These are phyloP conservation scores for Hyphopichia burtonii DNA, from an alignment of 1,139 yeast genomes.

Conservation along the genomic window DNA sequence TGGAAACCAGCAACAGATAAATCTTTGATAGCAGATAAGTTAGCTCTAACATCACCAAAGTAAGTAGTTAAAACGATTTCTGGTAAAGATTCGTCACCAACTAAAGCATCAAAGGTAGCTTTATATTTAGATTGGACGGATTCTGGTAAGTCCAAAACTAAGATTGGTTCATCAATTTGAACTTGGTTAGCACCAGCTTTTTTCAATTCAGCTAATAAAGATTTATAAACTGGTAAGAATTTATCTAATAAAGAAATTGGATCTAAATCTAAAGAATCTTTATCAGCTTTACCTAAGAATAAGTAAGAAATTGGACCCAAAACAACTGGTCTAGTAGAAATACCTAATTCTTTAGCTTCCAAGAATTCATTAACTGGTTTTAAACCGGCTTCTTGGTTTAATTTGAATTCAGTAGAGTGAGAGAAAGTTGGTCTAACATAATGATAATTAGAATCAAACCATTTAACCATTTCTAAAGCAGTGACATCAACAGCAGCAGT, in stretches of 20 bases:
- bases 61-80: constrained; percentile 83
- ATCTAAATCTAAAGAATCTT: constrained; percentile 92
- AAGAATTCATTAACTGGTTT: constrained; percentile 97
- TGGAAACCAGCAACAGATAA: constrained; percentile 95
- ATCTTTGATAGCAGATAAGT: constrained; percentile 82
- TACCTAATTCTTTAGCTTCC: constrained; percentile 95
- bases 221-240: constrained; percentile 88
- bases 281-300: constrained; percentile 95
- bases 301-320: constrained; percentile 96
- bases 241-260: constrained; percentile 87
- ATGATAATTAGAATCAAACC: constrained; percentile 99
- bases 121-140: constrained; percentile 81
- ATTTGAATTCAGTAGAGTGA: constrained; percentile 91
- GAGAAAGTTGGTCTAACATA: constrained; percentile 99
- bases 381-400: constrained; percentile 67
- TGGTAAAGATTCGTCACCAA: constrained; percentile 66
- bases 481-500: constrained; percentile 94
- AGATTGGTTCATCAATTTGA: constrained; percentile 96
- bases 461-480: constrained; percentile 99
- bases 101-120: constrained; percentile 76
- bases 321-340: constrained; percentile 95
- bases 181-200: constrained; percentile 94
- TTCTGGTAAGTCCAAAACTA: constrained; percentile 90
- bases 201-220: constrained; percentile 81
- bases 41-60: constrained; percentile 98